These are phyloP conservation scores for Dothideomycetes sp. DNA, from an alignment of 2,329 filamentous ascomycete genomes.

Conservation along the genomic window DNA sequence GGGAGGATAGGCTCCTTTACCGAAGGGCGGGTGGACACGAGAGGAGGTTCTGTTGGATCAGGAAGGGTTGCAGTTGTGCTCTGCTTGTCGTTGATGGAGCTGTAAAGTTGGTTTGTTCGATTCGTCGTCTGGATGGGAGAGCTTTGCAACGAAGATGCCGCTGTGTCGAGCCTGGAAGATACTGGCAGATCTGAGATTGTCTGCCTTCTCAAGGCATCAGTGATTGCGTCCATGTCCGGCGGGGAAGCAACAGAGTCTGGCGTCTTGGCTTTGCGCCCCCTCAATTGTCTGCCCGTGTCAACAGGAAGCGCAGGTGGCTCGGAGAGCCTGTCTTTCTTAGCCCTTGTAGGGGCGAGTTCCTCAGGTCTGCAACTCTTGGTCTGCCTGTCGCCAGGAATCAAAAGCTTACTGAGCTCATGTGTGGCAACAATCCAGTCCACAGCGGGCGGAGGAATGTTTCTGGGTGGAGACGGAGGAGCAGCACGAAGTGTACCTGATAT, in stretches of 20 bases:
- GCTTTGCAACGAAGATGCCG: constrained; percentile 1
- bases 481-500: constrained; percentile 42
- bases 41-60: neutral
- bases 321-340: constrained; percentile 51
- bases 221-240: constrained; percentile 2
- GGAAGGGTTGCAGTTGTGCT: constrained; percentile 11
- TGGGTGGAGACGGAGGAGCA: constrained; percentile 30
- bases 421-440: constrained; percentile 80
- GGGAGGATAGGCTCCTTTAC: neutral
- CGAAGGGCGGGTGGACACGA: neutral
- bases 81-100: neutral
- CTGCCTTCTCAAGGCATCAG: constrained; percentile 7
- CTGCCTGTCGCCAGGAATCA: constrained; percentile 67
- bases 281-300: constrained; percentile 55
- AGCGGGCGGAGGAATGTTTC: constrained; percentile 62
- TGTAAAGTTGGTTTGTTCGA: constrained; percentile 4
- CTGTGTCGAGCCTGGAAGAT: neutral
- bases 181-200: constrained; percentile 10
- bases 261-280: constrained; percentile 51
- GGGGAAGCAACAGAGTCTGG: constrained; percentile 24
- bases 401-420: constrained; percentile 67
- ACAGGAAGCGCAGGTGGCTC: constrained; percentile 34
- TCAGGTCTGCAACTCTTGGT: constrained; percentile 67
- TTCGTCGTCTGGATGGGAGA: constrained; percentile 3
- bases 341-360: constrained; percentile 56